These are phyloP conservation scores for Cicer yamashitae DNA, from an alignment of 306 rosid species.

Conservation along the genomic window DNA sequence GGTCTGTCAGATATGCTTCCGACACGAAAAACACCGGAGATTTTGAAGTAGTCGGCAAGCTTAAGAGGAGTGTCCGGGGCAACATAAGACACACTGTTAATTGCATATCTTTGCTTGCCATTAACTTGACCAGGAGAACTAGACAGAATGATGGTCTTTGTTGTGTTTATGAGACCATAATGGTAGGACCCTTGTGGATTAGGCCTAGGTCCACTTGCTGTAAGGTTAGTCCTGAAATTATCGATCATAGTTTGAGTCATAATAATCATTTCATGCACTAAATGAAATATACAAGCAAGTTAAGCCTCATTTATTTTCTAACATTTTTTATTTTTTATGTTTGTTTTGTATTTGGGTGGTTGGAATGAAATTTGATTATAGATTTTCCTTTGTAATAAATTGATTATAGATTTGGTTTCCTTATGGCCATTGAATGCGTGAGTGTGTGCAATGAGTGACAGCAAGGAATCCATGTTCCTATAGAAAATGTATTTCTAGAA, in stretches of 20 bases:
- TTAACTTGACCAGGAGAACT: constrained; percentile 78
- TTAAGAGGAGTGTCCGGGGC: constrained; percentile 92
- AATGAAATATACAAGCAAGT: background rate
- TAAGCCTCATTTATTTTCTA: background rate
- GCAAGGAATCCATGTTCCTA: no score
- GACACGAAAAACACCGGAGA: constrained; percentile 74
- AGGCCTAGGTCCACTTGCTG: constrained; percentile 99
- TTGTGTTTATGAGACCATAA: constrained; percentile 75
- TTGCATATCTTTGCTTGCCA: constrained; percentile 85
- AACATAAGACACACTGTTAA: constrained; percentile 87
- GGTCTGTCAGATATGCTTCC: constrained; percentile 90
- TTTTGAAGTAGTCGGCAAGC: constrained; percentile 87
- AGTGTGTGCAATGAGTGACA: no score
- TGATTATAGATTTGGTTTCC: no score
- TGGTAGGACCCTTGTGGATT: constrained; percentile 99
- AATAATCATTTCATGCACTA: background rate
- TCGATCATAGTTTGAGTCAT: constrained; percentile 8
- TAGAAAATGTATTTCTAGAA: no score
- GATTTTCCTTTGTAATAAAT: no score
- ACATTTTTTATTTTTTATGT: no score
- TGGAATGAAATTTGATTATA: no score
- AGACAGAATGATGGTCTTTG: constrained; percentile 67
- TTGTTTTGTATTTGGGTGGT: no score
- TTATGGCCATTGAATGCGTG: no score
- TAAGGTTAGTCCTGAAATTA: constrained; percentile 84